These are phyloP conservation scores for Linnemannia elongata DNA, from an alignment of 192 early-diverging fungal genomes.

Conservation along the genomic window DNA sequence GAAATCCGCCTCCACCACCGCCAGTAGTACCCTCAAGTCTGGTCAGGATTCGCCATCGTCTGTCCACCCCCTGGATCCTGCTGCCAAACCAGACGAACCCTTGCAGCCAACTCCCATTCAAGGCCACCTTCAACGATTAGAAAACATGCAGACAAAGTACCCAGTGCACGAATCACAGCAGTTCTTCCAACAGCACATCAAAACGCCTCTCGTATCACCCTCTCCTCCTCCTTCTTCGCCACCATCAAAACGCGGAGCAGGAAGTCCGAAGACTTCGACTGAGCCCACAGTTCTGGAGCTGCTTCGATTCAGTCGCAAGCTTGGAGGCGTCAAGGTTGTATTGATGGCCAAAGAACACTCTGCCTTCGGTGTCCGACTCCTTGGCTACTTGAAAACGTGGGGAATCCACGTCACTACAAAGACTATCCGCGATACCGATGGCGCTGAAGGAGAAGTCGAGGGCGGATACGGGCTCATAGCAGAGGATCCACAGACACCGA, in stretches of 20 bases:
- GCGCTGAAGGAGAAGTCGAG: neutral
- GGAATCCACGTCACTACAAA: slow-evolving; percentile 59
- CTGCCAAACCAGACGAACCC: slow-evolving; percentile 22
- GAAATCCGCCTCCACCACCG: neutral
- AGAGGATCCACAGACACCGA: slow-evolving; percentile 16
- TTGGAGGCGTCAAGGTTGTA: slow-evolving; percentile 61
- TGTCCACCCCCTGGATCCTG: slow-evolving; percentile 37
- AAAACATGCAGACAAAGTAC: slow-evolving; percentile 32
- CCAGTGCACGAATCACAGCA: slow-evolving; percentile 41
- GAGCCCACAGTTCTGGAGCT: slow-evolving; percentile 69
- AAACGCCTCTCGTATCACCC: slow-evolving; percentile 31
- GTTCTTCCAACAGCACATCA: slow-evolving; percentile 33
- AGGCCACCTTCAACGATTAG: slow-evolving; percentile 27
- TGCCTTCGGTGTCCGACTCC: slow-evolving; percentile 66
- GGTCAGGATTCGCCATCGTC: slow-evolving; percentile 22
- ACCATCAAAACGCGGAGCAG: slow-evolving; percentile 29
- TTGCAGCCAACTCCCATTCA: neutral
- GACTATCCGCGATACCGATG: slow-evolving; percentile 3
- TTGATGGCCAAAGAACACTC: slow-evolving; percentile 66
- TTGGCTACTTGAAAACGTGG: slow-evolving; percentile 66
- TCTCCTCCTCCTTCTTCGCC: slow-evolving; percentile 37
- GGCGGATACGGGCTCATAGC: neutral
- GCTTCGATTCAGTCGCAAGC: slow-evolving; percentile 47
- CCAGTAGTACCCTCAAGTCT: neutral
- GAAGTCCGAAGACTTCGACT: slow-evolving; percentile 51